Evolutionary conservation across 2,329 filamentous ascomycete genomes (phyloP), one percentile per base, ranked within the genome.

Genomic region (Epichloe baconii): DNA sequence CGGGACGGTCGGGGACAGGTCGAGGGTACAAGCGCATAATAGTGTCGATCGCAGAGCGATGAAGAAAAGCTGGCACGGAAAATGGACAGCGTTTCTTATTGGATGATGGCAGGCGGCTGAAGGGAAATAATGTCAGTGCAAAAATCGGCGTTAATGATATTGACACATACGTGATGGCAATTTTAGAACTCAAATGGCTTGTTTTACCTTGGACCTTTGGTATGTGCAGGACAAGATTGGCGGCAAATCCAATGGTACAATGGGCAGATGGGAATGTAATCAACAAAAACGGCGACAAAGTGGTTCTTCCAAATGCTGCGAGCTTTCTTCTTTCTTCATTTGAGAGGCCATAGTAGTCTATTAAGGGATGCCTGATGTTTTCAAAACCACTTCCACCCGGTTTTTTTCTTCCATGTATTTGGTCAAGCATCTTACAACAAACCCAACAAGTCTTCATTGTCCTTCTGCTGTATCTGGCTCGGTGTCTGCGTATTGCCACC

Each of bases 391-490:
- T 34, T 37, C 15, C 21, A 4, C 15, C 11, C n/a, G 19, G 5
- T 26, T 10, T 31, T 10, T 37, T 49, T 37, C 19, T 45, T 48
- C 47, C 36, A 23, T 17, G 3, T 14, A 14, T 11, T 14, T 31
- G 19, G 10, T 36, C 37, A 8, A 10, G n/a, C 43, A n/a, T 44
- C 44, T 56, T 70, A 73, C 55, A 73, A 61, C 53, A 73, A 56
- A 36, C 69, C 69, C 54, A 73, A 56, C 57, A 86, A 67, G 66
- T 86, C 83, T 55, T 85, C 77, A 59, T 74, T 80, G 47, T 68
- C 76, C 65, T 80, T 78, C 65, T 79, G 77, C 44, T 71, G 65
- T 55, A 71, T 71, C 56, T 68, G 59, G 67, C 69, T 54, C 45
- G 45, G 50, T 19, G 69, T 54, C 46, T 48, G 49, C 12, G 36